Base-by-base conservation (phyloP, 768 basidiomycete genomes). In the Cyathus striatus region DNA sequence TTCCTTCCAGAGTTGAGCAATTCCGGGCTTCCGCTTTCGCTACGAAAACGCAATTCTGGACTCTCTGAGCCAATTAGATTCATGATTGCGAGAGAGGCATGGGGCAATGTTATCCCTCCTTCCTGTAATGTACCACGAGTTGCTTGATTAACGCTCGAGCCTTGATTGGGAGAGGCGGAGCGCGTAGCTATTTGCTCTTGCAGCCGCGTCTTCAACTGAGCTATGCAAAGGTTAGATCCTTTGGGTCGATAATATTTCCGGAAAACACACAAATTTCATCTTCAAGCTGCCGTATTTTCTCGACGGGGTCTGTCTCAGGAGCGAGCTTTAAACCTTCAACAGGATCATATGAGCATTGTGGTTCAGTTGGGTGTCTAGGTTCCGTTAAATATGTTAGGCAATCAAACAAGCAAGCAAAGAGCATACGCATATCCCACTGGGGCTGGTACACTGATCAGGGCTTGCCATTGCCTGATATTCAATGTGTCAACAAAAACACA, bases 281-380 rank as follows among this genome's bases (percentile, higher is more conserved):
- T 60, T 91, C 89, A 14, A 91, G 66, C 32, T 81, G 73, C 45
- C 75, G 76, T 44, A 91, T 88, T 59, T 83, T 87, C 47, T 88
- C 85, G 10, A 78, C 53, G n/a, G 87, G 86, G 60, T 90, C 85
- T 10, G 76, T 79, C 46, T 90, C 86, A 38, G 87, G 76, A 17
- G 85, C 82, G 27, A 91, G 74, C 6, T 79, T 72, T 26, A 90
- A 61, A 14, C 89, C 90, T 59, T 91, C 89, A 13, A 90, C 81
- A 2, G 88, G 89, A 62, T 92, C 89, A 58, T 92, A 92, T 7
- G 78, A 78, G 53, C 89, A 92, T 54, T 85, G 83, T 6, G 89
- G 89, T 59, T 90, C 87, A 7, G 77, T 68, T n/a, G 90, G 90
- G 62, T 92, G 89, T 18, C 87, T 90, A 52, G 45, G 39, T 40